Base-by-base conservation (phyloP, 805 yeast genomes). In the Candida rishiriensis region DNA sequence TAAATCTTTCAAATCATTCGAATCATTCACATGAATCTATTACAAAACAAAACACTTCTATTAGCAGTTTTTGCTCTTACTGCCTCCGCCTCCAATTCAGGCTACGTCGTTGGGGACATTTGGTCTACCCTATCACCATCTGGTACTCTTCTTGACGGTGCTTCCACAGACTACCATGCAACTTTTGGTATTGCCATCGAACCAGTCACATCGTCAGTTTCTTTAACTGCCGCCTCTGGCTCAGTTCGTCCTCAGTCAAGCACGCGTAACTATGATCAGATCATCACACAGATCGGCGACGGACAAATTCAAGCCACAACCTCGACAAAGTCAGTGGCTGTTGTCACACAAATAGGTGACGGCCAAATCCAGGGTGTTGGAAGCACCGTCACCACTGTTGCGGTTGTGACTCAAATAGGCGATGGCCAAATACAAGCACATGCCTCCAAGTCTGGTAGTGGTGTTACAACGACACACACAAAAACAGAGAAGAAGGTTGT, bases 81-180 rank as follows among this genome's bases (percentile, higher is more conserved):
- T 2, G 39, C 44, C 11, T 29, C 32, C 30, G 78, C 79, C 36
- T n/a, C 39, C 9, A 36, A 30, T 3, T 18, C 36, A 12, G 82
- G 81, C 38, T 73, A 74, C 47, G 74, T 75, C 46, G 81, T 78
- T 46, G 67, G 78, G 41, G 83, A 78, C 40, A 76, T 78, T 45
- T 83, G 82, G 82, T 66, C 83, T 42, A 79, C 87, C 35, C 71
- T 83, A 61, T 77, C 87, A n/a, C 88, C 90, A 48, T 43, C 66
- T 32, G 78, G 73, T 30, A 63, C 78, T 9, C 53, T 68, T 39
- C 72, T 73, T 46, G 43, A 72, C 10, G 79, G 76, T 54, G 86
- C 81, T 40, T 53, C 73, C 38, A 78, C 86, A 34, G 76, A 75
- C 50, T 79, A 76, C 68, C 47, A 75, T 16, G 63, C 70, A 35